Percentiles rank a stretch among this genome's conserved stretches.
These are phyloP conservation scores for Colletotrichum spinosum DNA, from an alignment of 2,329 filamentous ascomycete genomes.

Conservation along the genomic window DNA sequence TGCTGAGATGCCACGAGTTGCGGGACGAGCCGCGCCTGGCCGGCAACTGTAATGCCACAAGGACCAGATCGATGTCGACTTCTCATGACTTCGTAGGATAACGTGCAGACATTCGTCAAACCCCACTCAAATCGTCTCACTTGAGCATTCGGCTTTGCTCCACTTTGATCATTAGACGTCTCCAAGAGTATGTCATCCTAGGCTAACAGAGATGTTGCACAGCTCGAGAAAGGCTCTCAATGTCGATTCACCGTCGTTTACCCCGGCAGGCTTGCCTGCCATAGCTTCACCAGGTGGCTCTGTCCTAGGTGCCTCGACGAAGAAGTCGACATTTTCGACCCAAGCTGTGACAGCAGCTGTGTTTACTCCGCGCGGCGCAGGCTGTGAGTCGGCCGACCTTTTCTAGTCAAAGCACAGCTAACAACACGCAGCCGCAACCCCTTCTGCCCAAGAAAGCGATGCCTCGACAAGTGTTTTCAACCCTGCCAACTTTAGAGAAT, in stretches of 20 bases:
- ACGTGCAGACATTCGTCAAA: too few relatives aligned
- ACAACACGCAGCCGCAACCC: conserved; percentile 30
- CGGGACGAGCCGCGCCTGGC: too few relatives aligned
- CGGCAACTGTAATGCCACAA: too few relatives aligned
- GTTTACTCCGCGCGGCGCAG: conserved; percentile 78
- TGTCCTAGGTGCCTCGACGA: conserved; percentile 56
- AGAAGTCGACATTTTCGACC: conserved; percentile 85
- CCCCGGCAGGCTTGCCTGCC: conserved; percentile 66
- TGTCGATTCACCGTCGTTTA: conserved; percentile 96
- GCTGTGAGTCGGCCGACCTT: conserved; percentile 47
- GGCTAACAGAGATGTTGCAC: conserved; percentile 24
- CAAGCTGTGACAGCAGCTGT: conserved; percentile 90
- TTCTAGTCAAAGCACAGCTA: background rate
- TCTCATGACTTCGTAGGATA: too few relatives aligned
- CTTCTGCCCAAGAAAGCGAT: conserved; percentile 52
- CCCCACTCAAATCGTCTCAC: too few relatives aligned
- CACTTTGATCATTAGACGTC: too few relatives aligned
- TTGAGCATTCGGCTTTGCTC: too few relatives aligned
- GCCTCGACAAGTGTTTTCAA: conserved; percentile 60
- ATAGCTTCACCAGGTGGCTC: conserved; percentile 42
- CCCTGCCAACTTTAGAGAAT: conserved; percentile 68
- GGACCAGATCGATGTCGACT: too few relatives aligned
- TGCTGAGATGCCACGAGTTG: too few relatives aligned
- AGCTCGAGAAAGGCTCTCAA: conserved; percentile 83
- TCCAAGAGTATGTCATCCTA: too few relatives aligned